phyloP scores from a whole-genome alignment of 2,329 filamentous ascomycete species.

The Phaeoacremonium minimum region DNA sequence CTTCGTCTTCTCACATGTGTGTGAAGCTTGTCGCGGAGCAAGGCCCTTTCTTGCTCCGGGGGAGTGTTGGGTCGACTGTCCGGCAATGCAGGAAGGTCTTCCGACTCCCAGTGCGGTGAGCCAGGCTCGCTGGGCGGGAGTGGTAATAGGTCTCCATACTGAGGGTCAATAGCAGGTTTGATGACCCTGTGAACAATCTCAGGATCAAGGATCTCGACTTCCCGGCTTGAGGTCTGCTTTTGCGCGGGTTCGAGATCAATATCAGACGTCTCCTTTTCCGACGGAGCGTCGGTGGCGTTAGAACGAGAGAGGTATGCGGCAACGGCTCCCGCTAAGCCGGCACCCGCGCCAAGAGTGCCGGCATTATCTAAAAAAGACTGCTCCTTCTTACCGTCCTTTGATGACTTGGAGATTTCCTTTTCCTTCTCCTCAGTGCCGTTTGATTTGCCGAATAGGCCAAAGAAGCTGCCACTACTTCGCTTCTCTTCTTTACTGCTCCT shows the following conservation, averaged over 20 bases:
- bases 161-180: conserved; percentile 63
- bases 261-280: conserved; percentile 19
- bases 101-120: conserved; percentile 34
- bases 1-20: conserved; percentile 45
- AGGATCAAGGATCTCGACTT: conserved; percentile 43
- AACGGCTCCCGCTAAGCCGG: conserved; percentile 53
- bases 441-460: conserved; percentile 41
- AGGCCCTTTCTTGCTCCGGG: conserved; percentile 37
- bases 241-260: conserved; percentile 3
- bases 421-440: conserved; percentile 30
- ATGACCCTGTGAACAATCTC: conserved; percentile 55
- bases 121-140: conserved; percentile 56
- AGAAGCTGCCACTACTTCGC: conserved; percentile 38
- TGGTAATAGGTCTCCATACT: conserved; percentile 61
- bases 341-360: conserved; percentile 67
- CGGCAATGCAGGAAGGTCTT: conserved; percentile 49
- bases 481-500: conserved; percentile 35
- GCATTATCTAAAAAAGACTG: conserved; percentile 70
- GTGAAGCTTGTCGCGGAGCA: conserved; percentile 29
- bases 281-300: conserved; percentile 41
- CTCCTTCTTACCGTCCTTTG: conserved; percentile 25
- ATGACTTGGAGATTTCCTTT: conserved; percentile 29
- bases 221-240: conserved; percentile 11
- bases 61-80: conserved; percentile 57
- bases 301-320: conserved; percentile 33